phyloP scores from a whole-genome alignment of 805 yeast genomes.

The Schizosaccharomyces cryophilus region DNA sequence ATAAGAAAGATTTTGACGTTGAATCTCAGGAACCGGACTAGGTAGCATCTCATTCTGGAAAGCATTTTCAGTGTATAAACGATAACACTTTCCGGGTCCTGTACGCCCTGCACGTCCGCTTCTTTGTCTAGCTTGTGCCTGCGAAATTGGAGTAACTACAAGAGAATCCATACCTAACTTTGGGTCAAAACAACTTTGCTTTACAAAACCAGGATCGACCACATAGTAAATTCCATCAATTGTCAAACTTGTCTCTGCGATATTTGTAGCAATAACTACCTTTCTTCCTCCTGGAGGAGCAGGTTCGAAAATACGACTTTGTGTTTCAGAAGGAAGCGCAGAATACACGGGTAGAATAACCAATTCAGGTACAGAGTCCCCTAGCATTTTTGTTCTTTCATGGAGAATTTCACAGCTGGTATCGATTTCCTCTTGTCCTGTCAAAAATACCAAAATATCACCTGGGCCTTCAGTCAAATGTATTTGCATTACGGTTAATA shows the following conservation, averaged over 20 bases:
- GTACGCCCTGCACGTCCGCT: conserved; percentile 98
- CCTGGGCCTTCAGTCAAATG: conserved; percentile 46
- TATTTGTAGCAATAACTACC: conserved; percentile 82
- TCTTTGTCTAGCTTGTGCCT: conserved; percentile 88
- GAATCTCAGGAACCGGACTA: conserved; percentile 77
- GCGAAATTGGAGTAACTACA: conserved; percentile 67
- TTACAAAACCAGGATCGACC: conserved; percentile 84
- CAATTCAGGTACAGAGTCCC: conserved; percentile 32
- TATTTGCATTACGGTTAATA: conserved; percentile 49
- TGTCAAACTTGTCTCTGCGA: conserved; percentile 90
- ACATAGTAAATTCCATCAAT: conserved; percentile 90
- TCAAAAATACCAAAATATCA: conserved; percentile 74
- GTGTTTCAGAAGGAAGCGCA: conserved; percentile 66
- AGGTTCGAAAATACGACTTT: conserved; percentile 58
- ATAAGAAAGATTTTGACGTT: conserved; percentile 54
- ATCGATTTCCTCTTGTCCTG: conserved; percentile 91
- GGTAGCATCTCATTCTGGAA: conserved; percentile 52
- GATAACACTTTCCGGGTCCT: conserved; percentile 83
- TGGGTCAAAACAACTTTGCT: conserved; percentile 75
- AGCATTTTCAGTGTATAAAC: conserved; percentile 68
- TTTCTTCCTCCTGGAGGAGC: conserved; percentile 61
- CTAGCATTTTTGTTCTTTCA: conserved; percentile 41
- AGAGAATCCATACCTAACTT: conserved; percentile 71
- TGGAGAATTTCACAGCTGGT: conserved; percentile 43
- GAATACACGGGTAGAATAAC: conserved; percentile 75